Evolutionary conservation across 768 basidiomycete genomes (phyloP).

Genomic region (Phylloporus arenicola): DNA sequence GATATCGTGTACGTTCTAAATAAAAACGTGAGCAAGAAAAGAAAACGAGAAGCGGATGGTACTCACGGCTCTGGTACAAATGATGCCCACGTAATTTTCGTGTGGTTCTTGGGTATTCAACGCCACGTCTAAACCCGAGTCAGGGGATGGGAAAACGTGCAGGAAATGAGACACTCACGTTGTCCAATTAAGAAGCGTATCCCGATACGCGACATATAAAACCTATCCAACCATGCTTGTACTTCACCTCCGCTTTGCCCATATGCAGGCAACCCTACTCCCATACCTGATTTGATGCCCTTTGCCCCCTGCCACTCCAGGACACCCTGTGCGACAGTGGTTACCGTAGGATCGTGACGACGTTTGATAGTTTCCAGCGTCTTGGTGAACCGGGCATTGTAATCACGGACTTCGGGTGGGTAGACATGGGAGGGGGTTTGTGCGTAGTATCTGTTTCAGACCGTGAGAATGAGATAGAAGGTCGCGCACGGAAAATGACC

Average conservation of each 20-base stretch:
- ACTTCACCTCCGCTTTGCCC: conserved; percentile 78
- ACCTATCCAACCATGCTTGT: conserved; percentile 93
- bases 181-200: conserved; percentile 97
- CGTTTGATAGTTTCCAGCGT: conserved; percentile 84
- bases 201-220: conserved; percentile 93
- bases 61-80: conserved; percentile 85
- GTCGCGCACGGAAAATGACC: conserved; percentile 4
- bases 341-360: conserved; percentile 95
- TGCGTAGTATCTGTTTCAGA: conserved; percentile 70
- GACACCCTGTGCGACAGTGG: conserved; percentile 93
- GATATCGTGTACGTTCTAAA: conserved; percentile 89
- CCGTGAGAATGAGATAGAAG: conserved; percentile 1
- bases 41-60: not conserved
- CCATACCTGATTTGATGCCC: conserved; percentile 27
- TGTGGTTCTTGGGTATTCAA: conserved; percentile 90
- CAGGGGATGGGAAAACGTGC: not conserved
- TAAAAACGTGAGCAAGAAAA: not conserved
- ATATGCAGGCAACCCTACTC: conserved; percentile 28
- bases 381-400: conserved; percentile 88
- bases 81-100: conserved; percentile 92
- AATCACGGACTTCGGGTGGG: conserved; percentile 92
- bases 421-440: conserved; percentile 64
- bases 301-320: conserved; percentile 84
- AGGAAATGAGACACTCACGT: conserved; percentile 46
- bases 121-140: conserved; percentile 68